Conservation (phyloP, 2,329 filamentous ascomycete genomes). For the Akanthomyces uredinophilus region DNA sequence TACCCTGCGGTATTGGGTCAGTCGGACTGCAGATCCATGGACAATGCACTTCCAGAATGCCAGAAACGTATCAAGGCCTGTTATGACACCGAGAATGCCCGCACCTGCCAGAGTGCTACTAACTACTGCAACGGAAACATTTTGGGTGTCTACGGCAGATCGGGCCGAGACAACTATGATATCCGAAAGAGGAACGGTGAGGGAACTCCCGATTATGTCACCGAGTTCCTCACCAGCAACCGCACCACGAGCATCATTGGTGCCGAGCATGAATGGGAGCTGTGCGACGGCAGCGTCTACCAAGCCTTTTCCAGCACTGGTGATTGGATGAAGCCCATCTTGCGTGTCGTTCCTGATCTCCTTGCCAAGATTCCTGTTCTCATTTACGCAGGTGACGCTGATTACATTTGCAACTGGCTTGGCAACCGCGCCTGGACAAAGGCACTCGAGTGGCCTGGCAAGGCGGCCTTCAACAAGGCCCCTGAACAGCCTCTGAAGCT, state of each 20-base stretch:
- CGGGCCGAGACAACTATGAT: conserved; percentile 91
- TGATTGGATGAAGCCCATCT: conserved; percentile 99
- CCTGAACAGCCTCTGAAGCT: conserved; percentile 66
- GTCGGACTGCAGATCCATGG: conserved; percentile 78
- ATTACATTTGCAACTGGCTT: conserved; percentile 97
- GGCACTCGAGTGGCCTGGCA: conserved; percentile 86
- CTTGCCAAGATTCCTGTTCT: conserved; percentile 90
- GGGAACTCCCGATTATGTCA: conserved; percentile 75
- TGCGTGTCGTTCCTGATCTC: conserved; percentile 79
- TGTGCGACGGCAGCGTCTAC: conserved; percentile 98
- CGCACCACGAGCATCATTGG: conserved; percentile 83
- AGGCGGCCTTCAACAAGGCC: conserved; percentile 72
- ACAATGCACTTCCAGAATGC: conserved; percentile 86
- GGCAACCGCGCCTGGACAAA: conserved; percentile 96
- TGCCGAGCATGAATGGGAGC: conserved; percentile 89
- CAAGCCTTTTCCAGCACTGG: conserved; percentile 95
- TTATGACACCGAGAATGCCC: conserved; percentile 86
- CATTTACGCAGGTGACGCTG: conserved; percentile 86
- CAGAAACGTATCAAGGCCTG: conserved; percentile 81
- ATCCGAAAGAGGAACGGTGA: conserved; percentile 89
- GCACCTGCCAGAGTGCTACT: conserved; percentile 87
- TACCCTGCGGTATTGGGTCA: conserved; percentile 81
- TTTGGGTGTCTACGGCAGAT: conserved; percentile 88
- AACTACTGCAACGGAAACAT: conserved; percentile 99
- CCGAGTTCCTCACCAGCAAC: conserved; percentile 76